Evolutionary conservation across 2,329 filamentous ascomycete genomes (phyloP).

Genomic region (Lithohypha guttulata): DNA sequence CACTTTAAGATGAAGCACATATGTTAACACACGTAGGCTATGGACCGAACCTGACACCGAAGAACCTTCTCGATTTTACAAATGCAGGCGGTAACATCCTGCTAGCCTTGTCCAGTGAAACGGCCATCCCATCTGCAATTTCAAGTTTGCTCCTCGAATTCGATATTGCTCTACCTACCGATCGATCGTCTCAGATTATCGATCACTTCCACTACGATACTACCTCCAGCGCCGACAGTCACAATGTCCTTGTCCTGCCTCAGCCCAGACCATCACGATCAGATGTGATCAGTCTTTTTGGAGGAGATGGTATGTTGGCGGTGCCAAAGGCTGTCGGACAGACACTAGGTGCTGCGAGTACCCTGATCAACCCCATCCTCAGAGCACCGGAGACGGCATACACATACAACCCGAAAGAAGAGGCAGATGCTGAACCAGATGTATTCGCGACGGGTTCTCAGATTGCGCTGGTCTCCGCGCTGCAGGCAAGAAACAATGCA

Average conservation of each 20-base stretch:
- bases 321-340: slow-evolving; percentile 75
- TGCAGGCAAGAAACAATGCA: slow-evolving; percentile 90
- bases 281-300: slow-evolving; percentile 69
- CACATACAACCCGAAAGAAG: slow-evolving; percentile 87
- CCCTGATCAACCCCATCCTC: slow-evolving; percentile 70
- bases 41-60: slow-evolving; percentile 77
- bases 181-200: slow-evolving; percentile 74
- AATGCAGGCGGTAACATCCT: slow-evolving; percentile 88
- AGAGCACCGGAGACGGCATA: slow-evolving; percentile 78
- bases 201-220: slow-evolving; percentile 95
- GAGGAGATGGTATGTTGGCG: slow-evolving; percentile 59
- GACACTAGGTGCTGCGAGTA: slow-evolving; percentile 61
- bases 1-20: not conserved
- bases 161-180: slow-evolving; percentile 75
- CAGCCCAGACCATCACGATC: slow-evolving; percentile 54
- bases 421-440: slow-evolving; percentile 57
- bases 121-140: slow-evolving; percentile 60
- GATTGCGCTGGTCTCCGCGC: slow-evolving; percentile 68
- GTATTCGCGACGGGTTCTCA: slow-evolving; percentile 76
- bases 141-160: slow-evolving; percentile 74
- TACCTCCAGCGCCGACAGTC: slow-evolving; percentile 62
- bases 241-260: slow-evolving; percentile 77
- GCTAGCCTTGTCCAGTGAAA: slow-evolving; percentile 64
- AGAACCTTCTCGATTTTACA: slow-evolving; percentile 78
- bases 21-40: slow-evolving; percentile 48